phyloP scores from a whole-genome alignment of 176 grass and related monocot genomes.

The Phyllostachys edulis region DNA sequence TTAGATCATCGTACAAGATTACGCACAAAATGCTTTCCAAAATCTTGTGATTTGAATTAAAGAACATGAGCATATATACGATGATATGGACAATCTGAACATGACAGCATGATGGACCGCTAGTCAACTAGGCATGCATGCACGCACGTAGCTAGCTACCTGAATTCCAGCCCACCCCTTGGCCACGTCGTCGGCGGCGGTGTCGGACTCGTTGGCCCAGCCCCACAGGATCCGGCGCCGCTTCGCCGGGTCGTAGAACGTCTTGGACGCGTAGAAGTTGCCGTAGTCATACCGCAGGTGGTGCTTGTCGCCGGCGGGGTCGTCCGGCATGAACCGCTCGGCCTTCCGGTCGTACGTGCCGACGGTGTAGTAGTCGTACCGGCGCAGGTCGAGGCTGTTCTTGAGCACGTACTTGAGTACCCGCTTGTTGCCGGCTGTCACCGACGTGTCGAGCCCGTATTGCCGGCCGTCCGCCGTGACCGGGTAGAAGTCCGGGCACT shows the following conservation, averaged over 20 bases:
- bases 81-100: not conserved
- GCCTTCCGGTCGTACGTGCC: slow-evolving; percentile 41
- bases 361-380: slow-evolving; percentile 83
- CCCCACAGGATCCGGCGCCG: slow-evolving; percentile 72
- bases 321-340: slow-evolving; percentile 65
- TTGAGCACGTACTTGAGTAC: slow-evolving; percentile 67
- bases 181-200: slow-evolving; percentile 38
- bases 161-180: slow-evolving; percentile 89
- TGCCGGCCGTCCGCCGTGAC: slow-evolving; percentile 22
- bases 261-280: slow-evolving; percentile 91
- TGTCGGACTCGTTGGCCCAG: slow-evolving; percentile 83
- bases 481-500: slow-evolving; percentile 86
- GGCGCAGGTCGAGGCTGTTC: slow-evolving; percentile 66
- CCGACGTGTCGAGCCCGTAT: slow-evolving; percentile 42
- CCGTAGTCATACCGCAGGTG: slow-evolving; percentile 71
- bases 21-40: not conserved
- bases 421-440: not conserved
- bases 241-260: slow-evolving; percentile 71
- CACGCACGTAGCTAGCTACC: slow-evolving; percentile 11
- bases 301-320: slow-evolving; percentile 39
- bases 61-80: not conserved
- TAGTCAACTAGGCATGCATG: not conserved
- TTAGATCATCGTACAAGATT: not conserved
- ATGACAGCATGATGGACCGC: not conserved
- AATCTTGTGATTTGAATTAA: not conserved